These are phyloP conservation scores for Scopulariopsis brevicaulis DNA, from an alignment of 2,329 filamentous ascomycete genomes.

Conservation along the genomic window DNA sequence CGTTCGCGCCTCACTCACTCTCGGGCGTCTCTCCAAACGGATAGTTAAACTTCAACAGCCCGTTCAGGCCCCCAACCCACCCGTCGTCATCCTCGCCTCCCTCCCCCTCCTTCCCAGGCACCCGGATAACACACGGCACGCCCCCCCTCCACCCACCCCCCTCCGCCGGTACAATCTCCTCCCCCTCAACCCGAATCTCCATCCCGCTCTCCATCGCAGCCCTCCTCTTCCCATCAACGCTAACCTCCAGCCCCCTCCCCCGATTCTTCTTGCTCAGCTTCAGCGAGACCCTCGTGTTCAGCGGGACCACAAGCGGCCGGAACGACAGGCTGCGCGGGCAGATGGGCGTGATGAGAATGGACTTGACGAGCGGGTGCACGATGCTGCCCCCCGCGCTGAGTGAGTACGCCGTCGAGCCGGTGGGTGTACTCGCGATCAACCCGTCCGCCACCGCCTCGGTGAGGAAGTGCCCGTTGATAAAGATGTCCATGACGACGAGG, in stretches of 20 bases:
- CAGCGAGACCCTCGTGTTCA: constrained; percentile 74
- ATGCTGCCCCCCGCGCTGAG: constrained; percentile 89
- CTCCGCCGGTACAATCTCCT: constrained; percentile 49
- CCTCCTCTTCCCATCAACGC: constrained; percentile 63
- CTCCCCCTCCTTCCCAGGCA: constrained; percentile 27
- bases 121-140: constrained; percentile 82
- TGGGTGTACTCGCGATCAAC: constrained; percentile 88
- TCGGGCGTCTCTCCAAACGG: constrained; percentile 55
- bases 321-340: constrained; percentile 89
- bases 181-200: constrained; percentile 82
- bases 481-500: constrained; percentile 84
- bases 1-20: neutral
- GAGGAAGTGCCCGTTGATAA: constrained; percentile 76
- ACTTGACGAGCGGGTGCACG: constrained; percentile 83
- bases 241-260: constrained; percentile 65
- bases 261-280: constrained; percentile 72
- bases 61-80: constrained; percentile 93
- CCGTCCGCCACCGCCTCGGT: constrained; percentile 94
- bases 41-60: constrained; percentile 92
- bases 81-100: constrained; percentile 62
- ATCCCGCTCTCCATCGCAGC: constrained; percentile 60
- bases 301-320: constrained; percentile 77
- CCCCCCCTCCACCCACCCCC: constrained; percentile 56
- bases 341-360: constrained; percentile 84
- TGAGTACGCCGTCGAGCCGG: constrained; percentile 90